These are phyloP conservation scores for Aspergillus sp. DNA, from an alignment of 2,329 filamentous ascomycete genomes.

Conservation along the genomic window DNA sequence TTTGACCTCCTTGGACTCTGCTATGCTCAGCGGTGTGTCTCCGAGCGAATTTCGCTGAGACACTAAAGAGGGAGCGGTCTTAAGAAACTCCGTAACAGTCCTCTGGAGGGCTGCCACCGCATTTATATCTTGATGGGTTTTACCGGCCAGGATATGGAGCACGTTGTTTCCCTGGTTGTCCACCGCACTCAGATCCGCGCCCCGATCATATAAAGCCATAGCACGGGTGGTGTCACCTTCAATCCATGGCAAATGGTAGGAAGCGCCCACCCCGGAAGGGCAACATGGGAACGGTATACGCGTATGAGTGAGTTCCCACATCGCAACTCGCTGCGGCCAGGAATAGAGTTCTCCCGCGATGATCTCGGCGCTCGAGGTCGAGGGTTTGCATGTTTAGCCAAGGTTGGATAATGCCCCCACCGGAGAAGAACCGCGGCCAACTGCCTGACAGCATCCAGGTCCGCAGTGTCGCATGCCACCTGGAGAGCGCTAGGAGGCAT, in stretches of 20 bases:
- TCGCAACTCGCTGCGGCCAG: conserved; percentile 10
- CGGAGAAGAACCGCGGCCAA: conserved; percentile 4
- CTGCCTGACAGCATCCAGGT: conserved; percentile 6
- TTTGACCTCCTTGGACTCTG: background rate
- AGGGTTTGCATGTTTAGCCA: conserved; percentile 12
- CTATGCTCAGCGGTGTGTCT: background rate
- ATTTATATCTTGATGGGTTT: background rate
- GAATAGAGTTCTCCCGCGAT: conserved; percentile 13
- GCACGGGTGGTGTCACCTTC: background rate
- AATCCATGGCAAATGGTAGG: background rate
- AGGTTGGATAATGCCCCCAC: conserved; percentile 15
- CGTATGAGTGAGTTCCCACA: conserved; percentile 10
- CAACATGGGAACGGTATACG: background rate
- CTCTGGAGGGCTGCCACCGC: background rate
- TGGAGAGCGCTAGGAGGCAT: background rate
- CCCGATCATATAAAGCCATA: conserved; percentile 1
- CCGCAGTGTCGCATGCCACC: conserved; percentile 3
- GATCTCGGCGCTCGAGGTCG: conserved; percentile 15
- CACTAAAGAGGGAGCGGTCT: background rate
- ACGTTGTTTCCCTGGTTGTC: background rate
- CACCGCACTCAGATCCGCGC: background rate
- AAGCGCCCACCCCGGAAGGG: background rate
- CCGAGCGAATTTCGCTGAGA: background rate
- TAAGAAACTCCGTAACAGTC: background rate
- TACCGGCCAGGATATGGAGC: background rate